Conservation (phyloP, 495 filamentous ascomycete genomes). For the Penicillium silybi region DNA sequence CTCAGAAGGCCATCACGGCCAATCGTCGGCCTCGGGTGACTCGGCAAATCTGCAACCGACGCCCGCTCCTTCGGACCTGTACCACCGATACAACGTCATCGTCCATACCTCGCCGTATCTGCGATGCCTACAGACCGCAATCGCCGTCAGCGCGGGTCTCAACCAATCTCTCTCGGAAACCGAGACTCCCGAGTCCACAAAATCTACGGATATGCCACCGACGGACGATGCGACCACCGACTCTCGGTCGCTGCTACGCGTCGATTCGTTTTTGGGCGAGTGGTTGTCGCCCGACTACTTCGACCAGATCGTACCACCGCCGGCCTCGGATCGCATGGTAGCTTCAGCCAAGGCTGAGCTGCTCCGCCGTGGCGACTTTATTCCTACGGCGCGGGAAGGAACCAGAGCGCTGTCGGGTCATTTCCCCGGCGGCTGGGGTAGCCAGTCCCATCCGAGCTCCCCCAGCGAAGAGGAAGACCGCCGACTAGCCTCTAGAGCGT, state of each 20-base stretch:
- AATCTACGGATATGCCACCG: not conserved
- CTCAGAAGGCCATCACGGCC: conserved; percentile 9
- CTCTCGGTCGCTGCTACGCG: conserved; percentile 51
- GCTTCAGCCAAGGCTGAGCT: conserved; percentile 82
- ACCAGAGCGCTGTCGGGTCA: conserved; percentile 33
- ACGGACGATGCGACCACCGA: conserved; percentile 9
- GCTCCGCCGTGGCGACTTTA: conserved; percentile 59
- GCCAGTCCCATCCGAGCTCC: conserved; percentile 18
- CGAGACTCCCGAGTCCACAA: conserved; percentile 10
- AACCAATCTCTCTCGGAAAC: conserved; percentile 54
- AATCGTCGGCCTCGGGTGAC: conserved; percentile 8
- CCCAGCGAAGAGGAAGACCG: conserved; percentile 25
- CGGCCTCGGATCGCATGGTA: conserved; percentile 79
- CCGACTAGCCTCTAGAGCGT: not conserved
- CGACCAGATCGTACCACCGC: conserved; percentile 85
- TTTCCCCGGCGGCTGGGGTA: conserved; percentile 64
- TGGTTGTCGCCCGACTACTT: conserved; percentile 94
- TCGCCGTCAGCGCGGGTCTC: conserved; percentile 85
- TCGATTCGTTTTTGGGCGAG: conserved; percentile 92
- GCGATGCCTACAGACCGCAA: conserved; percentile 87
- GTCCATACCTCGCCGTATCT: conserved; percentile 91
- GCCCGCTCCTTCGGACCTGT: conserved; percentile 34
- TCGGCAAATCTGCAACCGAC: conserved; percentile 14
- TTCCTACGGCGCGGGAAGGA: conserved; percentile 24
- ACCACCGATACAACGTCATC: conserved; percentile 67